phyloP scores from a whole-genome alignment of 805 yeast genomes.

The Starmerella khaoyaiensis region DNA sequence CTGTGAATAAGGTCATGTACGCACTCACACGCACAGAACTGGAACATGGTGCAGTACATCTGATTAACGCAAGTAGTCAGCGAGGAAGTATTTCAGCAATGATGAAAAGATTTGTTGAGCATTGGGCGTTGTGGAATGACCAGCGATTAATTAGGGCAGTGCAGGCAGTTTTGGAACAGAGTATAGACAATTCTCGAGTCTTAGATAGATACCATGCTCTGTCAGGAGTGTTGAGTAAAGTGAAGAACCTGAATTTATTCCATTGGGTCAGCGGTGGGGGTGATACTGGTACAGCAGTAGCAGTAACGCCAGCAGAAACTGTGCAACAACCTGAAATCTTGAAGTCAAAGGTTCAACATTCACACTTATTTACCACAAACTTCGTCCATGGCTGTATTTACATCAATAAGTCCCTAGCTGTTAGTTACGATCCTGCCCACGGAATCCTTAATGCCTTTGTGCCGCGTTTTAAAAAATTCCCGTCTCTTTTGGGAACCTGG shows the following conservation, averaged over 20 bases:
- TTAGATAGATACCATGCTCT: constrained; percentile 13
- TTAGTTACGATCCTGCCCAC: constrained; percentile 4
- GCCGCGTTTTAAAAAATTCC: constrained; percentile 1
- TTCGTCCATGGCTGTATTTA: constrained; percentile 1
- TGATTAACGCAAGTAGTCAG: neutral
- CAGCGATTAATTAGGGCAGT: constrained; percentile 14
- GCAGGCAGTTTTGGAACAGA: constrained; percentile 10
- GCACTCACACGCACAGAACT: constrained; percentile 15
- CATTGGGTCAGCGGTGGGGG: constrained; percentile 7
- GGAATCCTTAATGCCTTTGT: constrained; percentile 4
- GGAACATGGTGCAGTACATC: constrained; percentile 12
- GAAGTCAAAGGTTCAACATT: neutral
- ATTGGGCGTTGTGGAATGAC: constrained; percentile 17
- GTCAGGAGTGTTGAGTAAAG: constrained; percentile 6
- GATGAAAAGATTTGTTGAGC: constrained; percentile 12
- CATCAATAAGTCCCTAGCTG: constrained; percentile 6
- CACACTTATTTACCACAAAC: constrained; percentile 12
- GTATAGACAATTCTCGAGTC: constrained; percentile 1
- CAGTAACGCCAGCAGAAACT: no score
- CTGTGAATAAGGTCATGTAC: constrained; percentile 17
- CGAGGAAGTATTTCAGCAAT: constrained; percentile 1
- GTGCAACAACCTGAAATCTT: no score
- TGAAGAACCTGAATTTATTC: constrained; percentile 4
- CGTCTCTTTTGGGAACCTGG: constrained; percentile 1
- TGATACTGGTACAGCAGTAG: neutral